Conservation (phyloP, 2,329 filamentous ascomycete species). For the Microdochium trichocladiopsis region DNA sequence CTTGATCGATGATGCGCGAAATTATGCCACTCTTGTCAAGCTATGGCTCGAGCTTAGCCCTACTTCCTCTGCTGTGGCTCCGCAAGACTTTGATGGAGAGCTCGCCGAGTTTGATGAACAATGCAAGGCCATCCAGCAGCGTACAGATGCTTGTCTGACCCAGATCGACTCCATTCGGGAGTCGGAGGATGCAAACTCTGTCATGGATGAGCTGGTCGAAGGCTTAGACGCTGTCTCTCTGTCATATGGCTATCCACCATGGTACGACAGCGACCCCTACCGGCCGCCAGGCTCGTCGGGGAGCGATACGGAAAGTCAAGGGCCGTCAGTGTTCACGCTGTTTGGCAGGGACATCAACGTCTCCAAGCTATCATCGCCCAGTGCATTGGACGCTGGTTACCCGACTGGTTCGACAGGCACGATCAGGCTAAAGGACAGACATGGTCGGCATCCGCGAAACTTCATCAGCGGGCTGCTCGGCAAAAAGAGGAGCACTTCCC, state of each 20-base stretch:
- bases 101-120: conserved; percentile 44
- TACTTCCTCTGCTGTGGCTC: conserved; percentile 18
- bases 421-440: conserved; percentile 24
- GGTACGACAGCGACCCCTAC: conserved; percentile 25
- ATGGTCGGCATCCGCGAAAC: conserved; percentile 27
- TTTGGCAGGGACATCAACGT: conserved; percentile 8
- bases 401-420: conserved; percentile 20
- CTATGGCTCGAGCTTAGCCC: conserved; percentile 61
- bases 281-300: conserved; percentile 42
- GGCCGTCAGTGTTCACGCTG: conserved; percentile 2
- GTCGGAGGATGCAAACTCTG: conserved; percentile 25
- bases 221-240: conserved; percentile 27
- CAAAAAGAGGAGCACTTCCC: conserved; percentile 14
- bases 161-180: conserved; percentile 38
- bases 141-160: conserved; percentile 43
- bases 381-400: conserved; percentile 21
- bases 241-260: conserved; percentile 27
- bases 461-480: conserved; percentile 35
- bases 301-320: conserved; percentile 31
- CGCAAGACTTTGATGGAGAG: conserved; percentile 40
- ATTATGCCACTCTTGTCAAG: conserved; percentile 76
- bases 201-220: conserved; percentile 33
- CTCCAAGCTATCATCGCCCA: conserved; percentile 13
- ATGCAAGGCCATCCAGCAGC: conserved; percentile 42
- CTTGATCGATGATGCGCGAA: conserved; percentile 81